Evolutionary conservation across 345 rosid species (phyloP).

Genomic region (Jatropha curcas): DNA sequence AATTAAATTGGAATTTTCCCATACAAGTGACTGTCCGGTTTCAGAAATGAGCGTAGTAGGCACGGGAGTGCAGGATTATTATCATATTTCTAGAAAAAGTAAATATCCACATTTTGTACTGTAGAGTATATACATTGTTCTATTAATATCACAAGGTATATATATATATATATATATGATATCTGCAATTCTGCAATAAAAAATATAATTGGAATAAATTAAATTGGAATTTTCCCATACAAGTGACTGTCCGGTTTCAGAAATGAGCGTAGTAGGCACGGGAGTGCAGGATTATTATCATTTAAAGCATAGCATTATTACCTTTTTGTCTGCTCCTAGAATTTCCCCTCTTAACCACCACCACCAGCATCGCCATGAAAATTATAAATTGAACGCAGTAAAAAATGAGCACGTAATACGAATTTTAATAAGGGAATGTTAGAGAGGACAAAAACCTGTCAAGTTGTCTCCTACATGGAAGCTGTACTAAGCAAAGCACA

Average conservation of each 20-base stretch:
- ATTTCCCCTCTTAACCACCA: slow-evolving; percentile 13
- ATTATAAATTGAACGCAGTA: background rate
- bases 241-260: slow-evolving; percentile 22
- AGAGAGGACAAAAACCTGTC: background rate
- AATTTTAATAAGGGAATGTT: slow-evolving; percentile 9
- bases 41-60: slow-evolving; percentile 12
- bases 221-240: slow-evolving; percentile 9
- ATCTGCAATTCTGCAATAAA: too few relatives aligned
- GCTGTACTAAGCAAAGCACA: slow-evolving; percentile 11
- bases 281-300: slow-evolving; percentile 21
- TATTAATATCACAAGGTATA: too few relatives aligned
- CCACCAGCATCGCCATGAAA: too few relatives aligned
- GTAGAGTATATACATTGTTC: too few relatives aligned
- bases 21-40: slow-evolving; percentile 18
- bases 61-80: slow-evolving; percentile 21
- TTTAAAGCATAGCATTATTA: slow-evolving; percentile 29
- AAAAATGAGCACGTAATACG: slow-evolving; percentile 1
- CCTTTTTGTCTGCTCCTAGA: slow-evolving; percentile 15
- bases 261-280: slow-evolving; percentile 15
- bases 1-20: slow-evolving; percentile 8
- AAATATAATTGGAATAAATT: too few relatives aligned
- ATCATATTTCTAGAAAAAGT: too few relatives aligned
- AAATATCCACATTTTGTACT: too few relatives aligned
- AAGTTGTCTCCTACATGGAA: slow-evolving; percentile 24
- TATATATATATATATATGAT: too few relatives aligned